Conservation (phyloP, 306 rosid species). For the Carpinus viminea region DNA sequence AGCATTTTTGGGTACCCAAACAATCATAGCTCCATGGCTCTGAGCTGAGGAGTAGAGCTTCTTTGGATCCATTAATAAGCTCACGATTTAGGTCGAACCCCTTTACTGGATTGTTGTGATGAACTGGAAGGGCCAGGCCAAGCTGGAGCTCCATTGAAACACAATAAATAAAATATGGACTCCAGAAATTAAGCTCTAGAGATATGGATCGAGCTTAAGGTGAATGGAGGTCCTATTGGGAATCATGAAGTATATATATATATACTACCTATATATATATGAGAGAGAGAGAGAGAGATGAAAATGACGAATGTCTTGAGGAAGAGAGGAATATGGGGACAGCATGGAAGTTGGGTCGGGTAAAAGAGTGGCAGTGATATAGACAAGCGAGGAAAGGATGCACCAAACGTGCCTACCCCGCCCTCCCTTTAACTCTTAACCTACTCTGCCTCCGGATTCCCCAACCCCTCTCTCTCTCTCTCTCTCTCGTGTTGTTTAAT, state of each 20-base stretch:
- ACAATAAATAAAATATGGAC: background rate
- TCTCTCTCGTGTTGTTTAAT: background rate
- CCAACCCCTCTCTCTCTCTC: slow-evolving; percentile 20
- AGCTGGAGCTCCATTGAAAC: slow-evolving; percentile 70
- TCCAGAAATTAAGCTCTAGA: background rate
- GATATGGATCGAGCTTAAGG: slow-evolving; percentile 5
- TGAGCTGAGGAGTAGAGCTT: slow-evolving; percentile 15
- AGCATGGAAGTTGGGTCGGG: slow-evolving; percentile 79
- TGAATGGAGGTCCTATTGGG: slow-evolving; percentile 26
- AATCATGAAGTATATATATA: slow-evolving; percentile 29
- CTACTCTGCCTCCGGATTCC: slow-evolving; percentile 21
- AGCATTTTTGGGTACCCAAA: slow-evolving; percentile 28
- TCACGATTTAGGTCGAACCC: slow-evolving; percentile 34
- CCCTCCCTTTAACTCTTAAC: slow-evolving; percentile 28
- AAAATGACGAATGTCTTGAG: slow-evolving; percentile 48
- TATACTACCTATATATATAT: too few relatives aligned
- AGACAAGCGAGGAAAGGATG: slow-evolving; percentile 50
- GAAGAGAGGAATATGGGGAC: slow-evolving; percentile 53
- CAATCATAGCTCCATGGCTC: slow-evolving; percentile 25
- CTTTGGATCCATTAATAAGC: slow-evolving; percentile 5
- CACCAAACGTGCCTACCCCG: slow-evolving; percentile 51
- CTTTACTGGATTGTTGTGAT: slow-evolving; percentile 19
- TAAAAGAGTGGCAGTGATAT: slow-evolving; percentile 64
- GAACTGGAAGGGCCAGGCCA: slow-evolving; percentile 49
- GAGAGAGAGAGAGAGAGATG: slow-evolving; percentile 40